Evolutionary conservation across 345 rosid species (phyloP), one percentile per base, ranked within the genome.

Genomic region (Cardamine resedifolia): DNA sequence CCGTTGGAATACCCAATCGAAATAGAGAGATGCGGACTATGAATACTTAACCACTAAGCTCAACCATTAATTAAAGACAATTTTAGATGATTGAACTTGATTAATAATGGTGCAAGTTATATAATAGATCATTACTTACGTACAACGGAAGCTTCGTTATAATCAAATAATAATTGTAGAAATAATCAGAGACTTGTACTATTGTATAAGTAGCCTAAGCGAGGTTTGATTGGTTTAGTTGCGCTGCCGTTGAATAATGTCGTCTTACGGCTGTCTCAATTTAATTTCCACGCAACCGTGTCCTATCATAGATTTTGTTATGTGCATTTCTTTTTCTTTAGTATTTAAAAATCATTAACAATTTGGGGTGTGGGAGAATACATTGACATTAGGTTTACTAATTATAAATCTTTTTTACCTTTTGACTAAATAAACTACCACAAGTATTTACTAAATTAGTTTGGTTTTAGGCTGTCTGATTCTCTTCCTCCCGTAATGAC

Each of bases 61-160:
- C 48, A 30, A 52, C 6, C 10, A 52, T 39, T n/a, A 51, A 7
- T 18, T 16, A 23, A 48, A 10, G 27, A 64, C 43, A 26, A 48
- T 0, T 14, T n/a, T 48, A 49, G n/a, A 75, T 51, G 38, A 41
- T 53, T 64, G 24, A n/a, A 14, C 1, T 64, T 64, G 71, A 59
- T 36, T 21, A 41, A 58, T 41, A 31, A 59, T 51, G 61, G 43
- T 34, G 9, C 24, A 66, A 74, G 5, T 18, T n/a, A n/a, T n/a
- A 73, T 73, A 28, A 41, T 56, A 16, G 58, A 43, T 50, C 59
- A 50, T 6, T 48, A 56, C 6, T 38, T 27, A 50, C 48, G 55
- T 55, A 68, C 44, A 28, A 9, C 23, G 38, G 74, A 75, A 75
- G 24, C 70, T 75, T 75, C 70, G 57, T 68, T 52, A 56, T 68